Base-by-base conservation (phyloP, 106 monocot species). In the Ottelia alismoides region DNA sequence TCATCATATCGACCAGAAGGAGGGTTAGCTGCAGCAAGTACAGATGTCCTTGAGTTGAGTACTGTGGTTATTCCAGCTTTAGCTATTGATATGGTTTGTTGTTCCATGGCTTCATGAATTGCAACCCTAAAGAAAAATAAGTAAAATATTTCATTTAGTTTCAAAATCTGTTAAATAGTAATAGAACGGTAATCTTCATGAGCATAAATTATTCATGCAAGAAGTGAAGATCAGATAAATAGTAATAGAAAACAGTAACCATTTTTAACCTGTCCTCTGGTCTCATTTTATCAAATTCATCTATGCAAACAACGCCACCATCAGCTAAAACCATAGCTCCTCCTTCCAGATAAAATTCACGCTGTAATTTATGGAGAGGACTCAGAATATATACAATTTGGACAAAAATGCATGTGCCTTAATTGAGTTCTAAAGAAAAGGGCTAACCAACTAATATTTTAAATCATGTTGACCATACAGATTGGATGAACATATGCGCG, bases 221-320 rank as follows among this genome's bases (percentile, higher is more conserved):
- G n/a, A n/a, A n/a, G n/a, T n/a, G n/a, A n/a, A n/a, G n/a, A n/a
- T n/a, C n/a, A n/a, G n/a, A n/a, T n/a, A n/a, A n/a, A n/a, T n/a
- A n/a, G n/a, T n/a, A n/a, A n/a, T n/a, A n/a, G n/a, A n/a, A n/a
- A n/a, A n/a, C n/a, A n/a, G n/a, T n/a, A n/a, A n/a, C n/a, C n/a
- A n/a, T n/a, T n/a, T n/a, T n/a, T n/a, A n/a, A n/a, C n/a, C n/a
- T n/a, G n/a, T n/a, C n/a, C n/a, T n/a, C n/a, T n/a, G n/a, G n/a
- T n/a, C n/a, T n/a, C 98, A 98, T 98, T 61, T 98, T 98, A 59
- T 98, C 98, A 73, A 98, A 98, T 65, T 98, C 98, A 72, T 98
- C 98, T 51, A 98, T 98, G 52, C 87, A 88, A 69, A 89, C 89
- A 63, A 98, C 90, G 32, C 98, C 98, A 85, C 82, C 85, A 57